Base-by-base conservation (phyloP, 768 basidiomycete genomes). In the Russula sp. region DNA sequence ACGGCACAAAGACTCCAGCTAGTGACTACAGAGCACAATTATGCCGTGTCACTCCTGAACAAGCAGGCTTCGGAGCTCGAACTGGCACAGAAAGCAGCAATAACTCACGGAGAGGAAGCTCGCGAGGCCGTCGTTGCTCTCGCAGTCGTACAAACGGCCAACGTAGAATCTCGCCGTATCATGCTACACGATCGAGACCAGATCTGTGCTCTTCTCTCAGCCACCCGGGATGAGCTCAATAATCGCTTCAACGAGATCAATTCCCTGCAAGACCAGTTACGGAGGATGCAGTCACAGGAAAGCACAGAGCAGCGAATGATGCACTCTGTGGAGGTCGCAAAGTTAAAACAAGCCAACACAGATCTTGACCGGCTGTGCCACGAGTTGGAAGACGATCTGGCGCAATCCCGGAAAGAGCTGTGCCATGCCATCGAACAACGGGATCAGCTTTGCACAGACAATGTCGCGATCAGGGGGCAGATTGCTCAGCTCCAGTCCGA, bases 361-460 rank as follows among this genome's bases (percentile, higher is more conserved):
- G 66, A 66, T 11, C 56, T 70, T 22, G 58, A 60, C 49, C 56
- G 46, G 9, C 43, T 35, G 7, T 41, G 57, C 14, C 29, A 38
- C 25, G 49, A 66, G 39, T 34, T 66, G 39, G 59, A 66, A 41
- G 53, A 51, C 11, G 65, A 70, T 45, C 65, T 73, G n/a, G 65
- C 36, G 16, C 52, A 47, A 39, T 59, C 64, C 11, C 65, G 64
- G 56, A 46, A 68, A 43, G 67, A 69, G 45, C 66, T 70, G 9
- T 65, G 67, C 42, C 43, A 54, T 25, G 50, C 54, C 41, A 14
- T 59, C 18, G 64, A 52, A 34, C 62, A 66, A 46, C 46, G 58
- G 39, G 41, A 57, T 34, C 45, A 64, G 59, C 54, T 51, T 59
- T 20, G 51, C n/a, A 42, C 51, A 14, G 47, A 56, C n/a, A 51